These are phyloP conservation scores for Phytopythium ostracodes DNA, from an alignment of 352 stramenopile genomes.

Conservation along the genomic window DNA sequence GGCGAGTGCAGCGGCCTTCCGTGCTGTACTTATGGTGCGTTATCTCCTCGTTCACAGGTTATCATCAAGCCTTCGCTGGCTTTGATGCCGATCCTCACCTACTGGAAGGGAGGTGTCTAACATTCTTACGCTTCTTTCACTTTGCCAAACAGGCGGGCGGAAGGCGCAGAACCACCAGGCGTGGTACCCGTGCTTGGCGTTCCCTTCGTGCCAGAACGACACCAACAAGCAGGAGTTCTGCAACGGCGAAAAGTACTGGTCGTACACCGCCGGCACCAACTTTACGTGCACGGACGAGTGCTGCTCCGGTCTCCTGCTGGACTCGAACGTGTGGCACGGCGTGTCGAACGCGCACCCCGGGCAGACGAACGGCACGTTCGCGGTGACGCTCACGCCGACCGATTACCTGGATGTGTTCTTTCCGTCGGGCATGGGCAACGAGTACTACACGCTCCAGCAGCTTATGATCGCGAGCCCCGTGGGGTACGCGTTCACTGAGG, in stretches of 20 bases:
- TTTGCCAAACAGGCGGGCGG: conserved; percentile 16
- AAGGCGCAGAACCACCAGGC: conserved; percentile 64
- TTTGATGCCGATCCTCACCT: not conserved
- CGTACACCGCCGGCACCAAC: conserved; percentile 42
- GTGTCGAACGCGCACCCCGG: conserved; percentile 51
- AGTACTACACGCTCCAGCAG: conserved; percentile 65
- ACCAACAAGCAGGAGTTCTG: conserved; percentile 63
- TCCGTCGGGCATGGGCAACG: conserved; percentile 25
- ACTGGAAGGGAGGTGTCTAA: not conserved
- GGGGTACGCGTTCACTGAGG: conserved; percentile 59
- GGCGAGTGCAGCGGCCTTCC: conserved; percentile 75
- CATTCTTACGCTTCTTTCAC: not conserved
- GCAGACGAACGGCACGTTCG: conserved; percentile 73
- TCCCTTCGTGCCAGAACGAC: conserved; percentile 72
- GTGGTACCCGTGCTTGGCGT: conserved; percentile 82
- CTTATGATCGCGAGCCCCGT: conserved; percentile 67
- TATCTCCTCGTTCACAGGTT: not conserved
- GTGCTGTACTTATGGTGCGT: conserved; percentile 62
- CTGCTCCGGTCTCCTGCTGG: conserved; percentile 57
- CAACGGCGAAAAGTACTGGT: conserved; percentile 42
- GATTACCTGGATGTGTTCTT: conserved; percentile 70
- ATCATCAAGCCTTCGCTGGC: not conserved
- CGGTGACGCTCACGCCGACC: conserved; percentile 62
- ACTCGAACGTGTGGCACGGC: conserved; percentile 73
- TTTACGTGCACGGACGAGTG: conserved; percentile 72